Evolutionary conservation across 2,329 filamentous ascomycete species (phyloP), one percentile per base, ranked within the genome.

Genomic region (Mycosphaerelloides madeirae): DNA sequence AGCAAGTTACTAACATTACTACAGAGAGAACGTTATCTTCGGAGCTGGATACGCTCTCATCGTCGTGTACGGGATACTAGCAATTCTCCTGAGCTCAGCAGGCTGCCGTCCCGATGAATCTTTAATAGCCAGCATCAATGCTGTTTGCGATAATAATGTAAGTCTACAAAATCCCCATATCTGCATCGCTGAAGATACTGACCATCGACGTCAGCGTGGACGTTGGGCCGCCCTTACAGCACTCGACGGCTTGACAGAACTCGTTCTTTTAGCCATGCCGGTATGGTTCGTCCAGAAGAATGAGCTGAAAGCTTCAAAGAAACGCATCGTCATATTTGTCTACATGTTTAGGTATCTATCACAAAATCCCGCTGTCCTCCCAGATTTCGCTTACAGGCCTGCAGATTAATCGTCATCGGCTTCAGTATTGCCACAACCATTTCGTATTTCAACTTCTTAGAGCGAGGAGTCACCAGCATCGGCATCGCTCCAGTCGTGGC

Each of bases 211-310:
- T 18, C 31, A 55, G 51, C 42, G 33, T 7, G 42, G 41, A 14
- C 46, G 53, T 19, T 56, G 53, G 53, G 31, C 45, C 14, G 41
- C 49, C 16, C 50, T 54, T 31, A 53, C 49, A 16, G 39, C 41
- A 22, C 38, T 54, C 28, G 53, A 56, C 20, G 49, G 50, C 32
- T 14, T 56, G 19, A 56, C 49, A 33, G 53, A 56, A 32, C 36
- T 56, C 41, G 36, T 53, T 32, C 45, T 56, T 43, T 41, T 56
- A 16, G 52, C 49, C 29, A 50, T 56, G 45, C 53, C 53, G n/a
- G 41, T 54, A 39, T 56, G 52, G 51, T 56, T 56, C 47, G 49
- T 56, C 38, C 43, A 43, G 42, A 56, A 54, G 35, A 54, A 54
- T 31, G 45, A 56, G 36, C 46, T 56, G 36, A 49, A 49, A 29